Evolutionary conservation across 306 rosid genomes (phyloP).

Genomic region (Canavalia ensiformis): DNA sequence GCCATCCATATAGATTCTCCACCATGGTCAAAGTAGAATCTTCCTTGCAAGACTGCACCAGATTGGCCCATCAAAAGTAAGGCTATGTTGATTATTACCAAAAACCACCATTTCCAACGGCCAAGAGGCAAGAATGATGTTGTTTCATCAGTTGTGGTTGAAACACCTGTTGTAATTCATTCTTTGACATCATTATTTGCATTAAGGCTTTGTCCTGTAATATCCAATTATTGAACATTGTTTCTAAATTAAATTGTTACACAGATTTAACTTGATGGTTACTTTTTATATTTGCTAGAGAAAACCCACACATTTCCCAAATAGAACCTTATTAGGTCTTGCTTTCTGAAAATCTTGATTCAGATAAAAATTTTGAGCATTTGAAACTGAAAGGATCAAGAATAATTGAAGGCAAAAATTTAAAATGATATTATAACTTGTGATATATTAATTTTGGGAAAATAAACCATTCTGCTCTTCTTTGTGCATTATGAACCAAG

Average conservation of each 20-base stretch:
- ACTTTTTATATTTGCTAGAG: not conserved
- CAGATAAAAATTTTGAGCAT: not conserved
- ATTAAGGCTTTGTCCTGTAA: not conserved
- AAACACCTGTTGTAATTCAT: not conserved
- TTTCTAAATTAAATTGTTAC: not conserved
- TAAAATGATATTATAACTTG: not conserved
- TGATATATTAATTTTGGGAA: not conserved
- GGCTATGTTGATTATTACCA: conserved; percentile 63
- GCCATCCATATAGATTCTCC: conserved; percentile 79
- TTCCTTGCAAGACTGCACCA: conserved; percentile 74
- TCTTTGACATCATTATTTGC: conserved; percentile 23
- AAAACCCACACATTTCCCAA: not conserved
- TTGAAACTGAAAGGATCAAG: not conserved
- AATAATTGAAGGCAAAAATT: not conserved
- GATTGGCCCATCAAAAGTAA: conserved; percentile 74
- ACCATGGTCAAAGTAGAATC: conserved; percentile 75
- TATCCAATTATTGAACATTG: not conserved
- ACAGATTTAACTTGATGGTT: not conserved
- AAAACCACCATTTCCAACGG: conserved; percentile 72
- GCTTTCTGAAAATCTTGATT: not conserved
- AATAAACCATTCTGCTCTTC: not conserved
- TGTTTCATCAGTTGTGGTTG: not conserved
- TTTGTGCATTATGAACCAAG: not conserved
- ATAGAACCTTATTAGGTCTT: not conserved
- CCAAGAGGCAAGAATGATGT: conserved; percentile 42